Evolutionary conservation across 1,139 yeast genomes (phyloP), one percentile per base, ranked within the genome.

Genomic region (Lodderomyces oxycetoniae): DNA sequence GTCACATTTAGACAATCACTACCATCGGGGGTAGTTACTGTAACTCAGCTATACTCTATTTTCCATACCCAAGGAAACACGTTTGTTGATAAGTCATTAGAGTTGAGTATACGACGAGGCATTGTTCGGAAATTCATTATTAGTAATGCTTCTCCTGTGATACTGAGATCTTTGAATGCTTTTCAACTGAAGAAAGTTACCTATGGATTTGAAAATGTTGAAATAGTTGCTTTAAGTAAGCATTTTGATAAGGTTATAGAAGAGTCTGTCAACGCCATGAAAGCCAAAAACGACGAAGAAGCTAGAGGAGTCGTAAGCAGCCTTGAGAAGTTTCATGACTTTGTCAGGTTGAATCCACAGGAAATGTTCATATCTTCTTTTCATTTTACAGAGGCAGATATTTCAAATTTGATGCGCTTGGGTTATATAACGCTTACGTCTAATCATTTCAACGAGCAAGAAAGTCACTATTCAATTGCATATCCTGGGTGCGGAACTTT

Each of bases 401-500:
- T 66, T 5, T 48, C 64, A 0, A 31, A 31, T 1, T 55, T 82
- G 26, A 63, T 79, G 0, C 52, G 55, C n/a, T 46, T 60, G 4
- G 88, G 88, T 1, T 72, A 68, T 40, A 53, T 80, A 4, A 75
- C 84, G 0, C 51, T 80, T 24, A 63, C 73, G 0, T 67, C 73
- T 3, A 68, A 68, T 43, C 71, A 67, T 31, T 59, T 70, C 28
- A 70, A 74, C 29, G 74, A 72, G 34, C 67, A 69, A 26, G 73
- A 59, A 49, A 35, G 72, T 62, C 40, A 67, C 55, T 43, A 75
- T 50, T 61, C 71, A 15, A 52, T 83, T 2, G 63, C 84, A 2
- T 63, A 75, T 17, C 93, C 93, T 0, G 72, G 70, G 41, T 67
- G 81, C 48, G 93, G 83, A 2, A 65, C 74, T 0, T 74, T 60